Percentiles rank a stretch among this genome's conserved stretches.
phyloP scores from a whole-genome alignment of 495 filamentous ascomycete genomes.

The Chaetomium tenue region DNA sequence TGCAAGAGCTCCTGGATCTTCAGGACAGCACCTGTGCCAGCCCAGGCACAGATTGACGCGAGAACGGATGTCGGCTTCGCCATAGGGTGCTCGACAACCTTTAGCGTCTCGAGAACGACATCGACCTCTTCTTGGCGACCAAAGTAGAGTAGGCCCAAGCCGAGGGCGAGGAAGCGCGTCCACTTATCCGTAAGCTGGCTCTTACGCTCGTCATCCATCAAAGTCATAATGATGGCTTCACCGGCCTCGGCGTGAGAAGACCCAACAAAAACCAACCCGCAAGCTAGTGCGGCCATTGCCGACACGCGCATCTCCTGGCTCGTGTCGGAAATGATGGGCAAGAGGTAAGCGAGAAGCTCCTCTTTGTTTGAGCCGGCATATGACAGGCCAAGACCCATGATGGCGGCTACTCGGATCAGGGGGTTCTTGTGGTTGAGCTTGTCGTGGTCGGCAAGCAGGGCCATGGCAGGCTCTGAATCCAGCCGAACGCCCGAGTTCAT shows the following conservation, averaged over 20 bases:
- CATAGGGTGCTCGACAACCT: slow-evolving; percentile 94
- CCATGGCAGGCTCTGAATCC: slow-evolving; percentile 83
- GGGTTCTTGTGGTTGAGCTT: slow-evolving; percentile 73
- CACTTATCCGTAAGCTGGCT: slow-evolving; percentile 93
- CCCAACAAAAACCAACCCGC: slow-evolving; percentile 90
- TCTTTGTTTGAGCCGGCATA: slow-evolving; percentile 91
- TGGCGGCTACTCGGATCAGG: slow-evolving; percentile 71
- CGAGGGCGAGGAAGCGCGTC: slow-evolving; percentile 93
- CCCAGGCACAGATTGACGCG: slow-evolving; percentile 95
- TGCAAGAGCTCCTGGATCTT: slow-evolving; percentile 95
- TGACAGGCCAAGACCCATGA: slow-evolving; percentile 93
- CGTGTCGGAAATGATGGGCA: slow-evolving; percentile 82
- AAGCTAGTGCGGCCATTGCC: slow-evolving; percentile 89
- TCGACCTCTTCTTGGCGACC: slow-evolving; percentile 97
- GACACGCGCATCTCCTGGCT: slow-evolving; percentile 88
- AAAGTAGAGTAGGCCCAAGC: slow-evolving; percentile 90
- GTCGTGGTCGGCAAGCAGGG: slow-evolving; percentile 73
- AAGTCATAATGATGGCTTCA: slow-evolving; percentile 81
- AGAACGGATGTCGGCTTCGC: slow-evolving; percentile 85
- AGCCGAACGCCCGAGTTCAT: slow-evolving; percentile 86
- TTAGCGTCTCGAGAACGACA: slow-evolving; percentile 88
- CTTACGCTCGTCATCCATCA: slow-evolving; percentile 86
- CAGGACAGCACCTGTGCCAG: slow-evolving; percentile 91
- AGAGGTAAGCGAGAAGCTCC: slow-evolving; percentile 71
- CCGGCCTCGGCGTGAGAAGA: slow-evolving; percentile 85